Percentiles rank a stretch among this genome's conserved stretches.
phyloP scores from a whole-genome alignment of 208 protist genomes.

The Tritrichomonas foetus region DNA sequence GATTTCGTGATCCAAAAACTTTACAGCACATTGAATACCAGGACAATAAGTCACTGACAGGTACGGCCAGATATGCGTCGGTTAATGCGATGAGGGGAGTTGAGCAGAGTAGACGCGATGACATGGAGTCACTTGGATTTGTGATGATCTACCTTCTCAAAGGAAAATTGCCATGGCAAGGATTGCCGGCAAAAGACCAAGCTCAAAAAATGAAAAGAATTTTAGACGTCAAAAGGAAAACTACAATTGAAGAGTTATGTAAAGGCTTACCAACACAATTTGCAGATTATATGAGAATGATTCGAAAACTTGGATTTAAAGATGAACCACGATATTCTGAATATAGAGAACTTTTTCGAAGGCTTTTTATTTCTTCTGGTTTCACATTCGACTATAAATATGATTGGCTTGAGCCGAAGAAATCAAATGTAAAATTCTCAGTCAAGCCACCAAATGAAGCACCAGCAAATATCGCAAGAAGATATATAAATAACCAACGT shows the following conservation, averaged over 20 bases:
- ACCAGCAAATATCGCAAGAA: no score
- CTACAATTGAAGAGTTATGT: slow-evolving; percentile 83
- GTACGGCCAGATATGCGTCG: slow-evolving; percentile 95
- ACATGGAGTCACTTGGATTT: slow-evolving; percentile 85
- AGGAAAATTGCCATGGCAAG: slow-evolving; percentile 71
- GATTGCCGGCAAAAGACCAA: neutral
- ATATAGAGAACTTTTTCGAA: neutral
- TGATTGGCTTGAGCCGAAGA: neutral
- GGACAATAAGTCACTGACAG: slow-evolving; percentile 96
- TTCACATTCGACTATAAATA: neutral
- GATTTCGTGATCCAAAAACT: slow-evolving; percentile 92
- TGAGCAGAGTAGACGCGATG: slow-evolving; percentile 67
- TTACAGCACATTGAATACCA: slow-evolving; percentile 96
- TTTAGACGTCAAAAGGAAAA: slow-evolving; percentile 49
- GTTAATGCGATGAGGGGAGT: slow-evolving; percentile 98
- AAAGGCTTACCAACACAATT: slow-evolving; percentile 75
- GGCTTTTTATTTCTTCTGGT: neutral
- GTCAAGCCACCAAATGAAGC: no score
- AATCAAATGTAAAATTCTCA: no score
- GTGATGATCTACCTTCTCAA: slow-evolving; percentile 96
- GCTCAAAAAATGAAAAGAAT: slow-evolving; percentile 28
- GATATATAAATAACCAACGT: no score
- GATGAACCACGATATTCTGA: neutral
- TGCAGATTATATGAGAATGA: slow-evolving; percentile 24
- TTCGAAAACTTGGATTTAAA: neutral